A percentile compares a stretch with the other conserved stretches of the same genome.
phyloP scores from a whole-genome alignment of 2,329 filamentous ascomycete genomes.

The Colletotrichum cordylinicola region DNA sequence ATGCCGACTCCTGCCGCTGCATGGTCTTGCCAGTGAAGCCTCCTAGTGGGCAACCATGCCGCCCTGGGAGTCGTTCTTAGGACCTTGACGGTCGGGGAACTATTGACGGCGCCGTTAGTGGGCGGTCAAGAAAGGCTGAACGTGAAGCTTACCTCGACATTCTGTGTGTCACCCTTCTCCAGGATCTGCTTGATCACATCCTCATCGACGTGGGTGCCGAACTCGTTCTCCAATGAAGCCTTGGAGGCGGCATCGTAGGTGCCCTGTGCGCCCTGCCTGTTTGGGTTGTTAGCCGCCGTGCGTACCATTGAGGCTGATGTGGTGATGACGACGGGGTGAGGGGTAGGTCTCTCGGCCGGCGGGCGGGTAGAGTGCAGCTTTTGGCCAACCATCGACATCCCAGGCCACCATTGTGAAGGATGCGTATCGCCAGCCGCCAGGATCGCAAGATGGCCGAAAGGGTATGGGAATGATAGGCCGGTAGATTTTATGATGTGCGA shows the following conservation, averaged over 20 bases:
- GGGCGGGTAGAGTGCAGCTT: background rate
- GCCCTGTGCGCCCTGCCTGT: conserved; percentile 86
- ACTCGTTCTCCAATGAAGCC: conserved; percentile 79
- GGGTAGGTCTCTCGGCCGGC: background rate
- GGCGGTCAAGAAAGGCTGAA: fast-evolving
- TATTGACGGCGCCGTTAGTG: conserved; percentile 27
- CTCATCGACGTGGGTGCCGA: conserved; percentile 81
- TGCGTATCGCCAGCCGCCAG: background rate
- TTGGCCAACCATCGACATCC: background rate
- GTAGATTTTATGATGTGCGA: background rate
- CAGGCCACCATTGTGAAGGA: background rate
- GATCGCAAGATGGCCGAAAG: background rate
- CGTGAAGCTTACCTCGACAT: conserved; percentile 52
- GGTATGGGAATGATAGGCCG: background rate
- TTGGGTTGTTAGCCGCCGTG: background rate
- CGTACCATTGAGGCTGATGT: background rate
- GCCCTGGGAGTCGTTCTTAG: conserved; percentile 59
- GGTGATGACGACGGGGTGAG: background rate
- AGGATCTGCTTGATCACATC: conserved; percentile 84
- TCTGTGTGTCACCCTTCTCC: conserved; percentile 74
- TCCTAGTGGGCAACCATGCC: conserved; percentile 46
- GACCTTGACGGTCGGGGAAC: conserved; percentile 58
- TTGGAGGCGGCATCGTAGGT: conserved; percentile 79
- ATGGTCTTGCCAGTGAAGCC: background rate
- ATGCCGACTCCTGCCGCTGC: background rate